These are phyloP conservation scores for Lanmaoa pseudosensibilis DNA, from an alignment of 768 basidiomycete species.

Conservation along the genomic window DNA sequence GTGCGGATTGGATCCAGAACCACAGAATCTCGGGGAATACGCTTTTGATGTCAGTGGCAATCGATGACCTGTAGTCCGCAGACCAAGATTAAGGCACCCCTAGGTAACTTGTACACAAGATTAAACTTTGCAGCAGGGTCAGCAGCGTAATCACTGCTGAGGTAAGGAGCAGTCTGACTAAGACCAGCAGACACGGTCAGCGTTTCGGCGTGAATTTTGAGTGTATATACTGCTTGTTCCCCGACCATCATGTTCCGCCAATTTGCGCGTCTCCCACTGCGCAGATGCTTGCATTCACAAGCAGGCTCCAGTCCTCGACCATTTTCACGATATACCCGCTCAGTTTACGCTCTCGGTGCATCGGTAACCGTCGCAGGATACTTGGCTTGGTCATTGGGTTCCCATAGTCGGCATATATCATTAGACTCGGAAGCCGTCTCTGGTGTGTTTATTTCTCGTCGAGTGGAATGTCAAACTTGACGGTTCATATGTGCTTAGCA, in stretches of 20 bases:
- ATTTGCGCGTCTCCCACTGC: conserved; percentile 52
- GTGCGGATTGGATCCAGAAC: too few species aligned
- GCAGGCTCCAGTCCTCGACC: conserved; percentile 20
- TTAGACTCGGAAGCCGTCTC: conserved; percentile 43
- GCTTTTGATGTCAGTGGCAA: too few species aligned
- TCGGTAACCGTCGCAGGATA: conserved; percentile 48
- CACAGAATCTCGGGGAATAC: too few species aligned
- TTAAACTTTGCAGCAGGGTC: too few species aligned
- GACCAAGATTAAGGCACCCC: too few species aligned
- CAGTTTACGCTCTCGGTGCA: conserved; percentile 41
- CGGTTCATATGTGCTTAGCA: conserved; percentile 9
- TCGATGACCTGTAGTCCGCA: too few species aligned
- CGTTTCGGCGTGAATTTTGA: conserved; percentile 25
- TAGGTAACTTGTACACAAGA: too few species aligned
- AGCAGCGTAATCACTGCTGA: conserved; percentile 3
- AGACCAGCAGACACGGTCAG: conserved; percentile 9
- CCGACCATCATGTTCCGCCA: conserved; percentile 51
- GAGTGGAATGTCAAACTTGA: background rate
- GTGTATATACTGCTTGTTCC: background rate
- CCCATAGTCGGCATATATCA: conserved; percentile 43
- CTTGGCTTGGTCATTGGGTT: conserved; percentile 48
- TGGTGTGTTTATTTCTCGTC: conserved; percentile 20
- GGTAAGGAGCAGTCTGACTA: conserved; percentile 28
- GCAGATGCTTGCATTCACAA: conserved; percentile 52
- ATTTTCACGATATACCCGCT: conserved; percentile 28